phyloP scores from a whole-genome alignment of 148 eudicot genomes.

The Dianthus caryophyllus region DNA sequence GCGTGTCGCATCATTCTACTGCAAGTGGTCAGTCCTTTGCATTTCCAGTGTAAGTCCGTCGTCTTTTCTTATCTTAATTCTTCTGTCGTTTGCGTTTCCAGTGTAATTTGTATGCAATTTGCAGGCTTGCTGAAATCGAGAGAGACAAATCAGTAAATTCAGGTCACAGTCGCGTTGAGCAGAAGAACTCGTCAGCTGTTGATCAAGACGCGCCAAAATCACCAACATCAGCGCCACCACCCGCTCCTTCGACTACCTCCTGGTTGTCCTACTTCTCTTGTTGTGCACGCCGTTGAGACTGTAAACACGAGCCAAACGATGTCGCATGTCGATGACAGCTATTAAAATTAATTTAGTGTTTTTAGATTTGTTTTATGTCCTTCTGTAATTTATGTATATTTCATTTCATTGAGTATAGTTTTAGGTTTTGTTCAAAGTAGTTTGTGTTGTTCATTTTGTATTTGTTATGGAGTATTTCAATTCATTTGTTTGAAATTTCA shows the following conservation, averaged over 20 bases:
- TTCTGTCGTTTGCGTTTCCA: no score
- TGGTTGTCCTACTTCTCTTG: slow-evolving; percentile 38
- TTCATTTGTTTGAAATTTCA: no score
- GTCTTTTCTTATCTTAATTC: not conserved
- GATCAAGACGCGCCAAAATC: slow-evolving; percentile 25
- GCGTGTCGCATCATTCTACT: slow-evolving; percentile 34
- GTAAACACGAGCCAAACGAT: not conserved
- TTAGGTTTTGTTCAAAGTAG: not conserved
- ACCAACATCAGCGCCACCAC: slow-evolving; percentile 13
- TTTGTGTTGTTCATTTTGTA: not conserved
- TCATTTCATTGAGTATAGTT: not conserved
- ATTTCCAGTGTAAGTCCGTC: slow-evolving; percentile 67
- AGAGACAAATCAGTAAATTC: slow-evolving; percentile 34
- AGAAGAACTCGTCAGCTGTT: slow-evolving; percentile 10
- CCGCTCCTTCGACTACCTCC: slow-evolving; percentile 11
- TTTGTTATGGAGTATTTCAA: no score
- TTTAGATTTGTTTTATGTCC: not conserved
- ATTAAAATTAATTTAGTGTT: slow-evolving; percentile 11
- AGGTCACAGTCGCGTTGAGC: slow-evolving; percentile 22
- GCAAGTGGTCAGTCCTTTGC: slow-evolving; percentile 57
- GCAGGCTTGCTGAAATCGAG: slow-evolving; percentile 39
- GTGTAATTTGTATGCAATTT: slow-evolving; percentile 9
- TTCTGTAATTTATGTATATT: not conserved
- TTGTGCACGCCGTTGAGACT: slow-evolving; percentile 30
- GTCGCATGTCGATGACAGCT: not conserved